Conservation (phyloP, 2,329 filamentous ascomycete species). For the Ophiocordyceps robertsii region DNA sequence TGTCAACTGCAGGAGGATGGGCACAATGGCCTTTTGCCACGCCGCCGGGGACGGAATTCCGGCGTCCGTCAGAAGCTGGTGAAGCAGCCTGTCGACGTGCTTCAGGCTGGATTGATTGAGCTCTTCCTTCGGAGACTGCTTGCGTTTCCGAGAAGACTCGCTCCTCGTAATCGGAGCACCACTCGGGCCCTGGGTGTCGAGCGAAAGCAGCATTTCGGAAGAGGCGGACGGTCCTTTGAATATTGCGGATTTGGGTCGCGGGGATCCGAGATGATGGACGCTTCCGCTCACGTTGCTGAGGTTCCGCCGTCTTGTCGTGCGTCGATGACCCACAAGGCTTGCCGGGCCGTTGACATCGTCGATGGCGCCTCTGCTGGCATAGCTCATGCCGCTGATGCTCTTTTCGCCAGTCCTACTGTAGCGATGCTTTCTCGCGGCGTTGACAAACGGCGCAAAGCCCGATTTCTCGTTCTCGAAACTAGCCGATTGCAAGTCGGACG, state of each 20-base stretch:
- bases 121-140: slow-evolving; percentile 62
- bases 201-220: slow-evolving; percentile 34
- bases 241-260: slow-evolving; percentile 45
- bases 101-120: slow-evolving; percentile 77
- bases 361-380: slow-evolving; percentile 48
- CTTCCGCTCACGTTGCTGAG: slow-evolving; percentile 69
- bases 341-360: slow-evolving; percentile 48
- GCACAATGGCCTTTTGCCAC: slow-evolving; percentile 85
- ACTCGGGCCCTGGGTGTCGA: slow-evolving; percentile 30
- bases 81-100: slow-evolving; percentile 75
- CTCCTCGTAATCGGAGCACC: slow-evolving; percentile 52
- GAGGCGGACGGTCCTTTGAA: slow-evolving; percentile 42
- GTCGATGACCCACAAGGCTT: slow-evolving; percentile 44
- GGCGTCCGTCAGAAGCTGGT: slow-evolving; percentile 69
- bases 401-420: slow-evolving; percentile 56
- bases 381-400: slow-evolving; percentile 57
- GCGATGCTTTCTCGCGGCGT: slow-evolving; percentile 62
- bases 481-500: slow-evolving; percentile 46
- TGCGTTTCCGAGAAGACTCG: slow-evolving; percentile 66
- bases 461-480: slow-evolving; percentile 63
- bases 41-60: slow-evolving; percentile 57
- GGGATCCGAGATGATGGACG: slow-evolving; percentile 55
- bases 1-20: slow-evolving; percentile 79
- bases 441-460: slow-evolving; percentile 59
- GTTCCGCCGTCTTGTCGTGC: slow-evolving; percentile 61